phyloP scores from a whole-genome alignment of 2,329 filamentous ascomycete genomes.

The Aspergillus sp. region DNA sequence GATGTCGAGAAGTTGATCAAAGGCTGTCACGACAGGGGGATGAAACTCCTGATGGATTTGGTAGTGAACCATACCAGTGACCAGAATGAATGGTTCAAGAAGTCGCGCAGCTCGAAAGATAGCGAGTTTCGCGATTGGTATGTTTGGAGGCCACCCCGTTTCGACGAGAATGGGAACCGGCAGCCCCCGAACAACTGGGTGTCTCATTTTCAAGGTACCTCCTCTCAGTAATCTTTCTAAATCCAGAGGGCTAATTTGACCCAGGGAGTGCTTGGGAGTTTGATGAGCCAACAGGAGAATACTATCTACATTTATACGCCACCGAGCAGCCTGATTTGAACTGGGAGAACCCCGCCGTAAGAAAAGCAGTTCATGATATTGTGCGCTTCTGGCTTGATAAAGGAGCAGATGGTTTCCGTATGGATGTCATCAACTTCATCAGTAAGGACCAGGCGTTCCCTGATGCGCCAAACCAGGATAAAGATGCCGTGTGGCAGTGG shows the following conservation, averaged over 20 bases:
- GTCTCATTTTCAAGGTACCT: constrained; percentile 32
- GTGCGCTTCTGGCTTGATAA: constrained; percentile 78
- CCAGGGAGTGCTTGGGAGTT: constrained; percentile 53
- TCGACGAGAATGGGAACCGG: constrained; percentile 57
- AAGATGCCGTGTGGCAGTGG: constrained; percentile 30
- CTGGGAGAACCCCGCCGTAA: constrained; percentile 70
- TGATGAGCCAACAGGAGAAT: constrained; percentile 70
- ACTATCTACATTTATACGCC: constrained; percentile 75
- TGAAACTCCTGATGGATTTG: constrained; percentile 72
- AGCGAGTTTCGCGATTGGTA: constrained; percentile 71
- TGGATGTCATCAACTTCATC: constrained; percentile 73
- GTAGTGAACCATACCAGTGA: constrained; percentile 77
- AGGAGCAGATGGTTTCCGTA: constrained; percentile 71
- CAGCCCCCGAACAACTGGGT: constrained; percentile 71
- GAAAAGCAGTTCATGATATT: constrained; percentile 68
- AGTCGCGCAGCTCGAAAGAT: constrained; percentile 61
- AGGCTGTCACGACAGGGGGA: constrained; percentile 60
- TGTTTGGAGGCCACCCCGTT: constrained; percentile 55
- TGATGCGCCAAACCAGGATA: constrained; percentile 37
- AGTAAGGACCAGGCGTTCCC: constrained; percentile 61
- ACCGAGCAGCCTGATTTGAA: constrained; percentile 81
- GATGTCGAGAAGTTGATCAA: constrained; percentile 65
- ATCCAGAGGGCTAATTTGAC: constrained; percentile 15
- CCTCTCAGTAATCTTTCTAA: not conserved
- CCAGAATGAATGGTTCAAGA: constrained; percentile 69